Evolutionary conservation across 345 rosid genomes (phyloP).

Genomic region (Stellera chamaejasme): DNA sequence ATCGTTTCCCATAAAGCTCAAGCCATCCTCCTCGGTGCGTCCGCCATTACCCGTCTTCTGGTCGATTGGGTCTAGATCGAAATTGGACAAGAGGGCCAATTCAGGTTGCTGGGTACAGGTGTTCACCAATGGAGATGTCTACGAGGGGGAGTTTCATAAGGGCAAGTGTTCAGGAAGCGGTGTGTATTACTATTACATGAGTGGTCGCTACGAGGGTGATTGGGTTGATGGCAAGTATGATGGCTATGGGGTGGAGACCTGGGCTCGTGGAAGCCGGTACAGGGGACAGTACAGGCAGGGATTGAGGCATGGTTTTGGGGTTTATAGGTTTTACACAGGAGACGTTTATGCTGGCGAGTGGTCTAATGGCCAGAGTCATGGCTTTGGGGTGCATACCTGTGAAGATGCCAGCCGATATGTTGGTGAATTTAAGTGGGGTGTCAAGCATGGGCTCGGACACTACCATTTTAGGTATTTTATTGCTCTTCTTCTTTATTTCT

Average conservation of each 20-base stretch:
- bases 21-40: constrained; percentile 22
- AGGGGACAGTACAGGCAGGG: constrained; percentile 89
- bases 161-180: constrained; percentile 91
- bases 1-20: constrained; percentile 65
- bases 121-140: constrained; percentile 83
- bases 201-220: constrained; percentile 86
- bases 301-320: constrained; percentile 78
- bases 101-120: constrained; percentile 91
- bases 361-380: constrained; percentile 97
- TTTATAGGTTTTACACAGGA: constrained; percentile 85
- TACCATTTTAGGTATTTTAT: constrained; percentile 79
- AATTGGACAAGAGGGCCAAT: constrained; percentile 48
- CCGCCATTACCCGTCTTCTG: constrained; percentile 72
- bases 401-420: constrained; percentile 92
- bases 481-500: not conserved
- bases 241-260: constrained; percentile 89
- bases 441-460: constrained; percentile 94
- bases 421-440: constrained; percentile 95
- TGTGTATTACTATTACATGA: constrained; percentile 84
- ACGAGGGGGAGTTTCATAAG: constrained; percentile 82
- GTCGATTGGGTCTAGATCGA: constrained; percentile 80
- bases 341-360: constrained; percentile 95
- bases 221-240: constrained; percentile 94
- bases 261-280: constrained; percentile 94
- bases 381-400: constrained; percentile 91